Evolutionary conservation across 257 asterid genomes (phyloP).

Genomic region (Primulina tabacum): DNA sequence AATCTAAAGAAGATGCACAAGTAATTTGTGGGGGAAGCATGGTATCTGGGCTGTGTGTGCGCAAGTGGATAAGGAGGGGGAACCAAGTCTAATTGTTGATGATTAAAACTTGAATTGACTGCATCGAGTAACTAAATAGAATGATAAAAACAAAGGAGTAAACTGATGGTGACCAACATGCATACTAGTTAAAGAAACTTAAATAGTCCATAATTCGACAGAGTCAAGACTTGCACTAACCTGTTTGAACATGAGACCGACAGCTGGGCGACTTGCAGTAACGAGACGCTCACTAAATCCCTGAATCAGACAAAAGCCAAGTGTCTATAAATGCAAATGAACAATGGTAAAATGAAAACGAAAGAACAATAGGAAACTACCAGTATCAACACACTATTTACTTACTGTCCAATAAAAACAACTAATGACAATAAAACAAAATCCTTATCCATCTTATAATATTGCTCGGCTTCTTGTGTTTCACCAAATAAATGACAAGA

Average conservation of each 20-base stretch:
- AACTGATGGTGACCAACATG: background rate
- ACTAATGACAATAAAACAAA: background rate
- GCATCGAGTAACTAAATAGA: background rate
- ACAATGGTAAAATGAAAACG: constrained; percentile 8
- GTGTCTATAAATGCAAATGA: constrained; percentile 17
- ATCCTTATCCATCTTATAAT: constrained; percentile 6
- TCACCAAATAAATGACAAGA: constrained; percentile 6
- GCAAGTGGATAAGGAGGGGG: background rate
- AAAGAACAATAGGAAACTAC: background rate
- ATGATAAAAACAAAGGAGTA: background rate
- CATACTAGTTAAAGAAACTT: background rate
- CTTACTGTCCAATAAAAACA: background rate
- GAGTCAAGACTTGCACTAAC: constrained; percentile 35
- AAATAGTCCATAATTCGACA: constrained; percentile 13
- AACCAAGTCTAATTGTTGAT: background rate
- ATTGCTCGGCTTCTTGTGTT: background rate
- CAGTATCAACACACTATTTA: background rate
- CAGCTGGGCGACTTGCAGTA: constrained; percentile 83
- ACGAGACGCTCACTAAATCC: constrained; percentile 95
- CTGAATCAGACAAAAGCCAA: constrained; percentile 42
- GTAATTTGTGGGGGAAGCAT: background rate
- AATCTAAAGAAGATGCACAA: background rate
- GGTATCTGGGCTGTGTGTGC: background rate
- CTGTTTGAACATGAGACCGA: constrained; percentile 93
- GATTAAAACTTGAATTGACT: background rate